phyloP scores from a whole-genome alignment of 345 rosid species.

The Citropsis articulata region DNA sequence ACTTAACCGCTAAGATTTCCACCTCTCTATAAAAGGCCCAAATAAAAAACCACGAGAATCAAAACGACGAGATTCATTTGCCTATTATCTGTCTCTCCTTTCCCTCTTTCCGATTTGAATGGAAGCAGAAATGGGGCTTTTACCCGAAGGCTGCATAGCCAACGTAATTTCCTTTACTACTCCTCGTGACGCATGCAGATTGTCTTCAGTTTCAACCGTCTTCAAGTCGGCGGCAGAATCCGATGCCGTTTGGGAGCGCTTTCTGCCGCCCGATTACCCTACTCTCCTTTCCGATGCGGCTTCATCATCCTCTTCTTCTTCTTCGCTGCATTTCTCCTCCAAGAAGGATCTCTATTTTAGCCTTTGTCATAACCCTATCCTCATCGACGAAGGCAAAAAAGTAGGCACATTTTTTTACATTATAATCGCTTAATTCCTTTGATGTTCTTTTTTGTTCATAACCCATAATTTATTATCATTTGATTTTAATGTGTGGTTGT shows the following conservation, averaged over 20 bases:
- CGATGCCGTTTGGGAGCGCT: slow-evolving; percentile 57
- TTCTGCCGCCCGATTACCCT: slow-evolving; percentile 44
- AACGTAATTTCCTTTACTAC: slow-evolving; percentile 36
- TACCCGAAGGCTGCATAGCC: slow-evolving; percentile 59
- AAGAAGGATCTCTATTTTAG: slow-evolving; percentile 46
- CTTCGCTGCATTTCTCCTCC: slow-evolving; percentile 13
- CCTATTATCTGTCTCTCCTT: too few relatives aligned
- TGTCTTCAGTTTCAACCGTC: slow-evolving; percentile 40
- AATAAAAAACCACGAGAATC: not conserved
- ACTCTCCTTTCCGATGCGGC: slow-evolving; percentile 24
- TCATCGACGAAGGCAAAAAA: slow-evolving; percentile 55
- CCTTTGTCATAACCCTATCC: slow-evolving; percentile 41
- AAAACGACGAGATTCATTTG: not conserved
- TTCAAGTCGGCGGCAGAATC: slow-evolving; percentile 50
- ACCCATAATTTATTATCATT: too few relatives aligned
- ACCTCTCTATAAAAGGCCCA: not conserved
- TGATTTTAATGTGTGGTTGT: not conserved
- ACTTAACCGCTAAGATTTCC: not conserved
- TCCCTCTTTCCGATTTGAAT: too few relatives aligned
- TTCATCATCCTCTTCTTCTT: too few relatives aligned
- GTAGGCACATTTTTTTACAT: slow-evolving; percentile 20
- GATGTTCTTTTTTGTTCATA: not conserved
- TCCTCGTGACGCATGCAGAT: slow-evolving; percentile 48
- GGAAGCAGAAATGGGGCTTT: not conserved
- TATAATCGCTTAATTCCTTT: not conserved